Evolutionary conservation across 2,329 filamentous ascomycete species (phyloP).

Genomic region (Lomentospora prolificans): DNA sequence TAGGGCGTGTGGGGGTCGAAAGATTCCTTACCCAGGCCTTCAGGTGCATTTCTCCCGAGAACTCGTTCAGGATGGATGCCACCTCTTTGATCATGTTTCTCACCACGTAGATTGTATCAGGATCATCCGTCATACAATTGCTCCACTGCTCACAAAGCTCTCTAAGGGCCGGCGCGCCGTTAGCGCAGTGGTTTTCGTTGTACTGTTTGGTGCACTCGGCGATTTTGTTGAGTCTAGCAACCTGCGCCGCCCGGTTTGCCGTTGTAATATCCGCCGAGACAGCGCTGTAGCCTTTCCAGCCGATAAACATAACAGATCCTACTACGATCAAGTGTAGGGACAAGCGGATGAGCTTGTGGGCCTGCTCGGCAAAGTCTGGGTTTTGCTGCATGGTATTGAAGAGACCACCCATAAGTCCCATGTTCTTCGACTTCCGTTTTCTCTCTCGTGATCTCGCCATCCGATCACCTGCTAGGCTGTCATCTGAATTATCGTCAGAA

Average conservation of each 20-base stretch:
- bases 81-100: conserved; percentile 79
- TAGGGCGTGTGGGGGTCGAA: background rate
- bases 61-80: conserved; percentile 87
- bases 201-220: conserved; percentile 65
- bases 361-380: conserved; percentile 47
- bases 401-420: conserved; percentile 32
- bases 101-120: conserved; percentile 65
- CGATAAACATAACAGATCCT: conserved; percentile 47
- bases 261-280: conserved; percentile 67
- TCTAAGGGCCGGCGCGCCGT: conserved; percentile 61
- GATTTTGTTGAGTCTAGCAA: conserved; percentile 63
- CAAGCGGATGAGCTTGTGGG: conserved; percentile 50
- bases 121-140: conserved; percentile 77
- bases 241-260: conserved; percentile 58
- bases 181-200: conserved; percentile 62
- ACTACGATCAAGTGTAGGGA: conserved; percentile 56
- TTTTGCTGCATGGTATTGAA: conserved; percentile 44
- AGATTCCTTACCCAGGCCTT: conserved; percentile 52
- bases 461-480: conserved; percentile 16
- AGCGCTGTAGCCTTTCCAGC: conserved; percentile 47
- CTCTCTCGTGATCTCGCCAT: conserved; percentile 12
- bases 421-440: conserved; percentile 17
- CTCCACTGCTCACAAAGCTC: conserved; percentile 71
- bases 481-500: conserved; percentile 41
- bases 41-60: conserved; percentile 81